Base-by-base conservation (phyloP, 176 grass and related monocot species). In the Zoysia pacifica region DNA sequence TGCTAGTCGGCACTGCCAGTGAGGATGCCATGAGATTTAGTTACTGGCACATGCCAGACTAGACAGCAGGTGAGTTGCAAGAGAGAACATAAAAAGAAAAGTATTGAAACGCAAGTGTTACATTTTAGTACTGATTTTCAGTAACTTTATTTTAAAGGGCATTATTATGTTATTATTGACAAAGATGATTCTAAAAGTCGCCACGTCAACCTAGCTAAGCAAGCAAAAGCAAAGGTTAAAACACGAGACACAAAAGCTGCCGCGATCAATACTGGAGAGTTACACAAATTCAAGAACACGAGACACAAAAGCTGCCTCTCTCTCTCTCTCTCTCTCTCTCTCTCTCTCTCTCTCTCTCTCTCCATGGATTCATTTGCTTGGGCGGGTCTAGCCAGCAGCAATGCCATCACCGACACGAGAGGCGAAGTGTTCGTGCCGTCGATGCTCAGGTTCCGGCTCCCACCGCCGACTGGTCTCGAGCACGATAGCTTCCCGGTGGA, bases 1-100 rank as follows among this genome's bases (percentile, higher is more conserved):
- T 45, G 41, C 8, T 48, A 66, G 87, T 84, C 75, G 82, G 82
- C 82, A 89, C 43, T 81, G 87, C 84, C 87, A 89, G 77, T 61
- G 46, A 41, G 69, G 46, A 62, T 54, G 76, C 75, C 58, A 45
- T 61, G 38, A 85, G 39, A 61, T 72, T 70, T 78, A 69, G 66
- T 62, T 62, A 71, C 9, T 41, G 39, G 50, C 56, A 73, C 56
- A 72, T 76, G 64, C 36, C 59, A 65, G 69, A 74, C 43, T 18
- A 69, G 53, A 49, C 49, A 44, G 53, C 56, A 77, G 44, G 28
- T 28, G 28, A 28, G 28, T 28, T 28, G 28, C 28, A 28, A 28
- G 28, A 28, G 28, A 28, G 28, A 28, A 28, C 28, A 28, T 28
- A 28, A 28, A 28, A 28, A 28, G 28, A 28, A 0, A 28, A 28